Percentiles rank a stretch among this genome's conserved stretches.
phyloP scores from a whole-genome alignment of 768 basidiomycete genomes.

The Coprinellus micaceus region DNA sequence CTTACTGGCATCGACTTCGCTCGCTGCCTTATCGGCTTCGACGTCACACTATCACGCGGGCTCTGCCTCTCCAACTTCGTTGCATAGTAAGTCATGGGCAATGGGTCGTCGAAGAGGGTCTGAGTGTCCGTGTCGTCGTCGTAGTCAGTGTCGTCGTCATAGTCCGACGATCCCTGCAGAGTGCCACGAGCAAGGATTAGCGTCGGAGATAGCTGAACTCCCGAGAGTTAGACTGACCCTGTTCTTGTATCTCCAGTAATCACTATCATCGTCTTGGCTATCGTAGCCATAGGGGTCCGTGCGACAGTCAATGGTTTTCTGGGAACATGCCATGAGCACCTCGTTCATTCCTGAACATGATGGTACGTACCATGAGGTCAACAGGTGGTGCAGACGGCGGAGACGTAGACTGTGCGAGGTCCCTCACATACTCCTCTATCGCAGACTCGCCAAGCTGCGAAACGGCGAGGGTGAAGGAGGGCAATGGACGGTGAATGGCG shows the following conservation, averaged over 20 bases:
- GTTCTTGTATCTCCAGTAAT: background rate
- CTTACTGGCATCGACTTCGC: too few relatives aligned
- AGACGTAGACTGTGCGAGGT: background rate
- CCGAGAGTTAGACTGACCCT: background rate
- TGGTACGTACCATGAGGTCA: background rate
- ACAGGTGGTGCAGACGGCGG: background rate
- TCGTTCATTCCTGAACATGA: background rate
- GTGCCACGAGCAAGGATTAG: background rate
- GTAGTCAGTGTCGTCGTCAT: background rate
- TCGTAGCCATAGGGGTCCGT: background rate
- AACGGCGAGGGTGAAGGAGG: background rate
- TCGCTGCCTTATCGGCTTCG: too few relatives aligned
- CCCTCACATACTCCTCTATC: background rate
- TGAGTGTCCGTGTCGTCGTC: conserved; percentile 1
- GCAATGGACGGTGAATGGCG: background rate
- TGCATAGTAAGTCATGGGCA: background rate
- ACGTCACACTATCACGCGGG: background rate
- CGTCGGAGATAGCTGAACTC: background rate
- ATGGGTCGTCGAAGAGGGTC: background rate
- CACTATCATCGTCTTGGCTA: background rate
- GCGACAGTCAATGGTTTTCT: conserved; percentile 3
- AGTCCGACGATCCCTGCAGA: background rate
- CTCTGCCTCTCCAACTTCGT: background rate
- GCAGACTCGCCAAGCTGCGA: background rate
- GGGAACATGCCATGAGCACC: background rate